Base-by-base conservation (phyloP, 495 filamentous ascomycete genomes). In the Tetracladium marchalianum region DNA sequence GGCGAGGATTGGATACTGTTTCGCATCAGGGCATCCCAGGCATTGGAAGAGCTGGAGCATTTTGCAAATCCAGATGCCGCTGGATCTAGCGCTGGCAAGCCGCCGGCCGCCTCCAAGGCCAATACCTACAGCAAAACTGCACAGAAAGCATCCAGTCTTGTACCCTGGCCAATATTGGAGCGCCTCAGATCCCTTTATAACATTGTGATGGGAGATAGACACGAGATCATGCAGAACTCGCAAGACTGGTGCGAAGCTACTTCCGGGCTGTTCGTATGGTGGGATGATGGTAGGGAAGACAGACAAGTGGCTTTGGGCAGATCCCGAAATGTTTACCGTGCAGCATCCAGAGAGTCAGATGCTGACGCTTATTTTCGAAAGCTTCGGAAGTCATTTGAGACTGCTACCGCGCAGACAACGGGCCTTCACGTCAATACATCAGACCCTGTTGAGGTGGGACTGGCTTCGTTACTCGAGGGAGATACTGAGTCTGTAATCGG, bases 171-270 rank as follows among this genome's bases (percentile, higher is more conserved):
- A 8, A 79, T 96, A 13, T 94, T 90, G 53, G 77, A 90, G 47
- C 87, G 78, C 50, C 65, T 96, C 27, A 73, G 78, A 37, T 71
- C 76, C 11, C 62, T 94, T 10, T 94, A 94, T 56, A 78, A 77
- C 12, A 77, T 88, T 32, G 63, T 92, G 7, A 75, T 87, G 1
- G 89, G 90, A 16, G 73, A 80, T 38, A 63, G 74, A 10, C 66
- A 72, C 9, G 79, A 85, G 11, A 85, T 94, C 50, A 67, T 89
- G 32, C 71, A 74, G 31, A 66, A 73, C 39, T 70, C 87, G 9
- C 73, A 84, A 53, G 87, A 92, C 60, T 96, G 88, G 89, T 72
- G 88, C 38, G 90, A 96, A 63, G 87, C 87, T 0, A 82, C 83
- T 1, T 63, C 93, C 40, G 82, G 78, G 4, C 63, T 94, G 38